phyloP scores from a whole-genome alignment of 441 rosid species.

The Croton laevigatus region DNA sequence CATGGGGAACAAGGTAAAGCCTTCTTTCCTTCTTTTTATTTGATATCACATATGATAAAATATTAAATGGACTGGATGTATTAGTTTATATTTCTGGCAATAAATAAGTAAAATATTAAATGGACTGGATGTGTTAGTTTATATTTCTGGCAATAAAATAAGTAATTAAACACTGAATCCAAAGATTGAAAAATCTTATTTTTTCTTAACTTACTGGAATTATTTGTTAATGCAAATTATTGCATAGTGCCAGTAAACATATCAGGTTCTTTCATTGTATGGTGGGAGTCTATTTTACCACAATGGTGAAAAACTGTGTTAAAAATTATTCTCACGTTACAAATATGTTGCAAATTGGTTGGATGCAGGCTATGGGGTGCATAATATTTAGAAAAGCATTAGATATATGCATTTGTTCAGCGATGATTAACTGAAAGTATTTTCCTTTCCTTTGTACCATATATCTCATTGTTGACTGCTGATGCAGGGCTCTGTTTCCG shows the following conservation, averaged over 20 bases:
- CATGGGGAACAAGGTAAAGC: constrained; percentile 96
- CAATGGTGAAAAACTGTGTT: neutral
- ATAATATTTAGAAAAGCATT: constrained; percentile 2
- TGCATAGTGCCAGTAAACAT: neutral
- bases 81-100: neutral
- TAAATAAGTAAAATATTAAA: neutral
- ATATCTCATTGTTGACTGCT: constrained; percentile 26
- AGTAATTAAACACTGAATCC: neutral
- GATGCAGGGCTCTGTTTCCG: constrained; percentile 95
- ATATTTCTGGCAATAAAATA: neutral
- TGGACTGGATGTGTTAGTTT: neutral
- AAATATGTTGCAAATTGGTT: neutral
- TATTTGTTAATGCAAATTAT: neutral
- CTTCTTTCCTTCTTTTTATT: constrained; percentile 10
- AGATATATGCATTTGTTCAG: neutral
- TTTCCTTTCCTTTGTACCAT: constrained; percentile 1
- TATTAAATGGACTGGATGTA: neutral
- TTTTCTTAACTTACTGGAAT: neutral
- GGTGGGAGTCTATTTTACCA: neutral
- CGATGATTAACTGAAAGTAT: constrained; percentile 6
- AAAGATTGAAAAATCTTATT: neutral
- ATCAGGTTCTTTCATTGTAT: neutral
- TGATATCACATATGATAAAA: constrained; percentile 10
- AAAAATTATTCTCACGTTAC: constrained; percentile 10
- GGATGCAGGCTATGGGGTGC: neutral